These are phyloP conservation scores for Colletotrichum spinosum DNA, from an alignment of 2,329 filamentous ascomycete species.

Conservation along the genomic window DNA sequence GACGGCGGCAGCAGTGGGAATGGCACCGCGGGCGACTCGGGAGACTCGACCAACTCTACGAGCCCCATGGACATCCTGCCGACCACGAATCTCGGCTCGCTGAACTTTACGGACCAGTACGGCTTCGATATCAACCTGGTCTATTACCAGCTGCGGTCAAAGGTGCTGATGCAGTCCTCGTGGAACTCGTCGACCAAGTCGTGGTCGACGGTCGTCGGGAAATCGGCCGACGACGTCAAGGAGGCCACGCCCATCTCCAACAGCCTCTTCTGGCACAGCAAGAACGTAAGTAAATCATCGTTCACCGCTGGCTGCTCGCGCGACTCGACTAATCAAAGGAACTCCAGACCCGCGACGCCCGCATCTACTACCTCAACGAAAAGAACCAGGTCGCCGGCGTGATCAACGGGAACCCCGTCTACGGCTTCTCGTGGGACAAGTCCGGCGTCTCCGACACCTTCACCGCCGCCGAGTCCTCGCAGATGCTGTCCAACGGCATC, in stretches of 20 bases:
- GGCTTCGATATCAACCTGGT: slow-evolving; percentile 31
- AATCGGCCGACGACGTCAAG: slow-evolving; percentile 21
- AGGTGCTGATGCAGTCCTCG: slow-evolving; percentile 21
- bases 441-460: slow-evolving; percentile 29
- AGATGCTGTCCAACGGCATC: slow-evolving; percentile 31
- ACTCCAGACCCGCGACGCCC: slow-evolving; percentile 25
- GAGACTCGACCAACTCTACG: slow-evolving; percentile 13
- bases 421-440: slow-evolving; percentile 25
- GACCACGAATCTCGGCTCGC: slow-evolving; percentile 19
- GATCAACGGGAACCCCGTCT: slow-evolving; percentile 19
- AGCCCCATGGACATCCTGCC: slow-evolving; percentile 14
- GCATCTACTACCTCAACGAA: slow-evolving; percentile 32
- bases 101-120: slow-evolving; percentile 36
- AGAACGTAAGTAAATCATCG: neutral
- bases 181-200: slow-evolving; percentile 30
- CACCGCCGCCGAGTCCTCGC: slow-evolving; percentile 18
- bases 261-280: slow-evolving; percentile 34
- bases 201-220: slow-evolving; percentile 23
- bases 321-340: neutral
- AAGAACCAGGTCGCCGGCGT: slow-evolving; percentile 29
- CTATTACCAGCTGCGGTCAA: slow-evolving; percentile 29
- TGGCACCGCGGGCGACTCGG: neutral
- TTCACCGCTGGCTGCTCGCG: too few species aligned
- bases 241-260: slow-evolving; percentile 34
- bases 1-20: slow-evolving; percentile 3